Percentiles rank a stretch among this genome's conserved stretches.
phyloP scores from a whole-genome alignment of 805 yeast genomes.

The Wickerhamiella parazyma region DNA sequence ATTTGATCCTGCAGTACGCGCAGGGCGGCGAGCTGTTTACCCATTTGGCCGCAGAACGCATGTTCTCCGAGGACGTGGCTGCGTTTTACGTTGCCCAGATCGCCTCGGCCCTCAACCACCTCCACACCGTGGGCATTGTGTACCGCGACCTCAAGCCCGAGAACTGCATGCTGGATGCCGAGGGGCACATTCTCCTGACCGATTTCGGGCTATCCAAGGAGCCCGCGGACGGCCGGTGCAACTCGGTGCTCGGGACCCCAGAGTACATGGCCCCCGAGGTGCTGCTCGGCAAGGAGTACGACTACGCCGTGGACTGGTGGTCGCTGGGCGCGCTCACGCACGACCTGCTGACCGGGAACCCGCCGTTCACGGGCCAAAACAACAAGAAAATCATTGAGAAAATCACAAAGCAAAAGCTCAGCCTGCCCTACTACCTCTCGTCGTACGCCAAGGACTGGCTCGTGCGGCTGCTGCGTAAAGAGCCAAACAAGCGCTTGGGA shows the following conservation, averaged over 20 bases:
- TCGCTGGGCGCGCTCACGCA: conserved; percentile 70
- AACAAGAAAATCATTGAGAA: conserved; percentile 65
- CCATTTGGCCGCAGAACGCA: conserved; percentile 38
- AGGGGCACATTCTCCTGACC: conserved; percentile 72
- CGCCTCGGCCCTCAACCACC: conserved; percentile 59
- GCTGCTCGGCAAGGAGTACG: conserved; percentile 61
- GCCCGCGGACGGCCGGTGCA: conserved; percentile 33
- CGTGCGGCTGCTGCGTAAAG: conserved; percentile 50
- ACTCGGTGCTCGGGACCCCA: conserved; percentile 59
- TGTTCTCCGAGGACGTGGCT: conserved; percentile 47
- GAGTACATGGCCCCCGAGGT: conserved; percentile 89
- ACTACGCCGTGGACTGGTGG: conserved; percentile 82
- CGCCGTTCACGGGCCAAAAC: conserved; percentile 79
- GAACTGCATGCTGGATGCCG: conserved; percentile 60
- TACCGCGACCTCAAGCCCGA: conserved; percentile 86
- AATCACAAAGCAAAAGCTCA: conserved; percentile 48
- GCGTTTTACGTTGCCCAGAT: conserved; percentile 73
- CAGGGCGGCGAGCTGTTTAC: conserved; percentile 80
- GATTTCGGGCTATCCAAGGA: conserved; percentile 65
- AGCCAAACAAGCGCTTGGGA: conserved; percentile 52
- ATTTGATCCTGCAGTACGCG: conserved; percentile 62
- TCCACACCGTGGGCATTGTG: conserved; percentile 69
- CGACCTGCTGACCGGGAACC: conserved; percentile 73
- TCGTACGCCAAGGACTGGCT: conserved; percentile 69
- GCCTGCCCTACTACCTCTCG: conserved; percentile 62